These are phyloP conservation scores for Blastocystis sp. DNA, from an alignment of 352 stramenopile genomes.

Conservation along the genomic window DNA sequence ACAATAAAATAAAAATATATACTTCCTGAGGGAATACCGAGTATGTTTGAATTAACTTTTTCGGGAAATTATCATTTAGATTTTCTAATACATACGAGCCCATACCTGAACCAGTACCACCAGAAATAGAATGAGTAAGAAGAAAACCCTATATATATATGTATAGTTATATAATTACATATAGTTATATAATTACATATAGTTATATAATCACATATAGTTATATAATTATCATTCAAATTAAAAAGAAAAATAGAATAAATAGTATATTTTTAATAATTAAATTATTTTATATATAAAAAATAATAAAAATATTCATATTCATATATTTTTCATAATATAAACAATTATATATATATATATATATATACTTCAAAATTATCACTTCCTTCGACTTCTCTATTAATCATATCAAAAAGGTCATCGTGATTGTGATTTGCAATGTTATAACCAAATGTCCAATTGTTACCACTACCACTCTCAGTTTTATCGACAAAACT, in stretches of 20 bases:
- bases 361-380: conserved; percentile 56
- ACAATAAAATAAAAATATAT: conserved; percentile 1
- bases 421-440: conserved; percentile 77
- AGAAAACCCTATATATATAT: conserved; percentile 89
- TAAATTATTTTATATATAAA: too few species aligned
- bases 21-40: conserved; percentile 46
- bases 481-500: conserved; percentile 60
- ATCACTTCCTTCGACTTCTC: conserved; percentile 77
- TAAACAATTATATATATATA: neutral
- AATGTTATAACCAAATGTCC: conserved; percentile 68
- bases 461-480: conserved; percentile 71
- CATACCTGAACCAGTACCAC: conserved; percentile 92
- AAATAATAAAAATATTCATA: too few species aligned
- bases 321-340: too few species aligned
- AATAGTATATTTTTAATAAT: neutral
- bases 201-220: too few species aligned
- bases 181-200: conserved; percentile 49
- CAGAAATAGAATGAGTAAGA: conserved; percentile 90
- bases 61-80: conserved; percentile 96
- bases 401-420: conserved; percentile 97
- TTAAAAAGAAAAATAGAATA: conserved; percentile 1
- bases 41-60: conserved; percentile 98
- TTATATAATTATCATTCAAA: too few species aligned
- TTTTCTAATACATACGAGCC: conserved; percentile 93
- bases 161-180: too few species aligned